These are phyloP conservation scores for Leishmania guyanensis DNA, from an alignment of 208 protist genomes.

Conservation along the genomic window DNA sequence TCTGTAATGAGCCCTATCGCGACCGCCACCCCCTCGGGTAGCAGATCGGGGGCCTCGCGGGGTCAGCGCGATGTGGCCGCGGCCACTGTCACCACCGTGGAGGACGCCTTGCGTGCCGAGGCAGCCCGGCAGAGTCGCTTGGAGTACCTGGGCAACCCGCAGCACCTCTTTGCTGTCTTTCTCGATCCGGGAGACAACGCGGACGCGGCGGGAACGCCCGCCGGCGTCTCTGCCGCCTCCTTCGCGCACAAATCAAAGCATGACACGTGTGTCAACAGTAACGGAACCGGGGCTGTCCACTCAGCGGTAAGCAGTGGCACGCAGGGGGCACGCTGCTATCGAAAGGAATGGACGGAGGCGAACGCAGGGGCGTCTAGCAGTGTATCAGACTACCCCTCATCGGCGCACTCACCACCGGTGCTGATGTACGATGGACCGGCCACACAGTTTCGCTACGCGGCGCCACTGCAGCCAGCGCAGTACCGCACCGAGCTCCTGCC, in stretches of 20 bases:
- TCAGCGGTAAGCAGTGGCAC: background rate
- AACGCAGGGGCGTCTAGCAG: background rate
- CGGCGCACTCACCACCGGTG: conserved; percentile 3
- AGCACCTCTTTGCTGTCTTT: conserved; percentile 48
- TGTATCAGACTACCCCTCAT: background rate
- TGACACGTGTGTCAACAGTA: conserved; percentile 4
- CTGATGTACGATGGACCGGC: conserved; percentile 44
- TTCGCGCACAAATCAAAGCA: conserved; percentile 5
- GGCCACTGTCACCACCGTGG: conserved; percentile 29
- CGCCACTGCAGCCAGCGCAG: conserved; percentile 37
- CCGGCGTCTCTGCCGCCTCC: conserved; percentile 8
- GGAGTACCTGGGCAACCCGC: conserved; percentile 65
- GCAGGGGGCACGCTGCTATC: background rate
- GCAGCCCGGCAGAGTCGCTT: conserved; percentile 48
- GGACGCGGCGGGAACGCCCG: background rate
- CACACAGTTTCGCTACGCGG: conserved; percentile 46
- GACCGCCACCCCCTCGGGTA: background rate
- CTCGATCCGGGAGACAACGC: conserved; percentile 25
- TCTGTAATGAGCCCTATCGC: background rate
- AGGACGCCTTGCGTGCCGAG: conserved; percentile 48
- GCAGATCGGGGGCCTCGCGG: conserved; percentile 5
- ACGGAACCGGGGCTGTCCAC: background rate
- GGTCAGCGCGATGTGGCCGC: conserved; percentile 22
- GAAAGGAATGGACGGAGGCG: conserved; percentile 3
- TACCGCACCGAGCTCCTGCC: conserved; percentile 48